phyloP scores from a whole-genome alignment of 768 basidiomycete species.

The Agrocybe praecox region DNA sequence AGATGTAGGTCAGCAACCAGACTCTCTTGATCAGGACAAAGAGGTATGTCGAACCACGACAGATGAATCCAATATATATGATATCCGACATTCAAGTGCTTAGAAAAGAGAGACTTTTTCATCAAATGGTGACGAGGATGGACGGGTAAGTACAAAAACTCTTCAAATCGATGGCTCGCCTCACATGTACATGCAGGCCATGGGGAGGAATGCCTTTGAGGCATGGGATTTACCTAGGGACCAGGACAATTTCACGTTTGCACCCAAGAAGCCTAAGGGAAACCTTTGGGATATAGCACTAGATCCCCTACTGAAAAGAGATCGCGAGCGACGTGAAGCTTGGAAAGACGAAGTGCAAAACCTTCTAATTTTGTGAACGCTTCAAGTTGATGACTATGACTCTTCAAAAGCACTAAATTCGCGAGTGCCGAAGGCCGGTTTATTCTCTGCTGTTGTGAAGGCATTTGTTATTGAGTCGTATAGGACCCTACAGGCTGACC shows the following conservation, averaged over 20 bases:
- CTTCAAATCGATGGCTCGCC: too few relatives aligned
- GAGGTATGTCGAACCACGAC: too few relatives aligned
- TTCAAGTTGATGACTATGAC: neutral
- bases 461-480: neutral
- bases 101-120: too few relatives aligned
- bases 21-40: too few relatives aligned
- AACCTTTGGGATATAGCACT: neutral
- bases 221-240: neutral
- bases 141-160: too few relatives aligned
- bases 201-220: too few relatives aligned
- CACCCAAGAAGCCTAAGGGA: neutral
- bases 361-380: slow-evolving; percentile 2
- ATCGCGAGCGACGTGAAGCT: neutral
- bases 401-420: neutral
- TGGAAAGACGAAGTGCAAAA: slow-evolving; percentile 7
- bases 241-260: neutral
- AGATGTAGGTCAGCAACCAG: too few relatives aligned
- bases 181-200: too few relatives aligned
- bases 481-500: neutral
- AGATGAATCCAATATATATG: too few relatives aligned
- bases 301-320: neutral
- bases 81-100: too few relatives aligned
- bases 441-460: neutral
- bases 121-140: too few relatives aligned
- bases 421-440: neutral